phyloP scores from a whole-genome alignment of 768 basidiomycete species.

The Wakefieldia striispora region DNA sequence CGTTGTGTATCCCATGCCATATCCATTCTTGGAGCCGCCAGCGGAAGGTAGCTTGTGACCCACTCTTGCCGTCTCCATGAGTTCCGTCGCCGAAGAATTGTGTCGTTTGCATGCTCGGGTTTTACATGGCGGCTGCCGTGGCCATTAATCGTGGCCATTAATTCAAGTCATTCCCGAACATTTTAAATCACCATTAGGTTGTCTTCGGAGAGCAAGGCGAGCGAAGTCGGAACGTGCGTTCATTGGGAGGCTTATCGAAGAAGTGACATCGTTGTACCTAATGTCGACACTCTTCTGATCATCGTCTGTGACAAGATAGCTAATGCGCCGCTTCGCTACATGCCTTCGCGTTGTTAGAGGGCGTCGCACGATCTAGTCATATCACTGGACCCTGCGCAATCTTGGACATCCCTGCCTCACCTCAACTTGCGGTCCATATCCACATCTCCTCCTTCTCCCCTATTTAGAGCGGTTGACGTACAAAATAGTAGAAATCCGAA shows the following conservation, averaged over 20 bases:
- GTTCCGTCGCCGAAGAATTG: not conserved
- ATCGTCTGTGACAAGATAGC: conserved; percentile 4
- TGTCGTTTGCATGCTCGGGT: not conserved
- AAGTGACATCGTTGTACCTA: conserved; percentile 4
- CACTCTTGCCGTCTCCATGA: not conserved
- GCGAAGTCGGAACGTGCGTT: conserved; percentile 2
- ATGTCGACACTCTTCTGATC: conserved; percentile 1
- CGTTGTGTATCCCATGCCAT: not conserved
- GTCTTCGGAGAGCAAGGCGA: not conserved
- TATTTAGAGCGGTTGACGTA: conserved; percentile 5
- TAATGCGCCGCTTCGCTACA: conserved; percentile 1
- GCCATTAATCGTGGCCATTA: no score
- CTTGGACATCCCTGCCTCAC: conserved; percentile 6
- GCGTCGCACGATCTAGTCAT: conserved; percentile 13
- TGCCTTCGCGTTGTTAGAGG: conserved; percentile 14
- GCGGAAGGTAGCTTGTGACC: not conserved
- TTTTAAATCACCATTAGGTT: not conserved
- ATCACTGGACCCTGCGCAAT: conserved; percentile 21
- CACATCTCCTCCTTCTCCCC: conserved; percentile 3
- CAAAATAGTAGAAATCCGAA: not conserved
- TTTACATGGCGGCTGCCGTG: not conserved
- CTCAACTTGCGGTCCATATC: conserved; percentile 1
- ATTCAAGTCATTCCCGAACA: not conserved
- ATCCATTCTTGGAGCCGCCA: conserved; percentile 2
- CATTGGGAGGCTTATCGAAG: conserved; percentile 3